phyloP scores from a whole-genome alignment of 2,329 filamentous ascomycete species.

The Macrophomina pseudophaseolina region DNA sequence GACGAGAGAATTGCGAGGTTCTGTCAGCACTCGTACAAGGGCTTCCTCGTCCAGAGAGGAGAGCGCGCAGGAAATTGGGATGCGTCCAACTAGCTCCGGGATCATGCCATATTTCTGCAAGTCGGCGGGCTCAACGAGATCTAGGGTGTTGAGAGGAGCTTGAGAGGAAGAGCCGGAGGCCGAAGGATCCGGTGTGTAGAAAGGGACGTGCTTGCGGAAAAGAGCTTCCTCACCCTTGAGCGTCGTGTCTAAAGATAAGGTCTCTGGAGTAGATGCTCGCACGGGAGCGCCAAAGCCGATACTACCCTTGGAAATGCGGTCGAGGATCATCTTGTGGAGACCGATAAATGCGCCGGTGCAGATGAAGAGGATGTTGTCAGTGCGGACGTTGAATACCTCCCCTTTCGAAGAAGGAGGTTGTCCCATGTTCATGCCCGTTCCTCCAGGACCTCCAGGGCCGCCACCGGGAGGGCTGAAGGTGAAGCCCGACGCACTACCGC shows the following conservation, averaged over 20 bases:
- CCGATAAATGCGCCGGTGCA: constrained; percentile 96
- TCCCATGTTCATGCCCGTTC: constrained; percentile 33
- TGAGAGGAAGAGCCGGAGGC: constrained; percentile 35
- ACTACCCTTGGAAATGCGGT: constrained; percentile 82
- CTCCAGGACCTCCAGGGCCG: constrained; percentile 29
- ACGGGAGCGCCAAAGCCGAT: constrained; percentile 92
- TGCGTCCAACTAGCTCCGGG: constrained; percentile 91
- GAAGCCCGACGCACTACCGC: constrained; percentile 31
- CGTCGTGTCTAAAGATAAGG: constrained; percentile 63
- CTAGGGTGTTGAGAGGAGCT: constrained; percentile 61
- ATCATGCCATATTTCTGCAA: constrained; percentile 89
- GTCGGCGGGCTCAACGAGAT: constrained; percentile 75
- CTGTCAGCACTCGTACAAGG: constrained; percentile 86
- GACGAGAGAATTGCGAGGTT: constrained; percentile 86
- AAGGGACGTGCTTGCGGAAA: constrained; percentile 64
- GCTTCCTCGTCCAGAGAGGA: constrained; percentile 71
- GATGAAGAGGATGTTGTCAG: constrained; percentile 95
- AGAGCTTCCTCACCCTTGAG: constrained; percentile 61
- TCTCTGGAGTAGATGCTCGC: constrained; percentile 58
- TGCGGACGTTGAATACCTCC: constrained; percentile 77
- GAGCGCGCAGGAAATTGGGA: constrained; percentile 87
- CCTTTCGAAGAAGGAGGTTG: constrained; percentile 52
- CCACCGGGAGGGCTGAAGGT: constrained; percentile 32
- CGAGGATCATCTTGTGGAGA: constrained; percentile 83
- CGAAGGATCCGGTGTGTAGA: constrained; percentile 50